A percentile compares a stretch with the other conserved stretches of the same genome.
Conservation (phyloP, 305 asterid genomes). For the Ilex paraguariensis region DNA sequence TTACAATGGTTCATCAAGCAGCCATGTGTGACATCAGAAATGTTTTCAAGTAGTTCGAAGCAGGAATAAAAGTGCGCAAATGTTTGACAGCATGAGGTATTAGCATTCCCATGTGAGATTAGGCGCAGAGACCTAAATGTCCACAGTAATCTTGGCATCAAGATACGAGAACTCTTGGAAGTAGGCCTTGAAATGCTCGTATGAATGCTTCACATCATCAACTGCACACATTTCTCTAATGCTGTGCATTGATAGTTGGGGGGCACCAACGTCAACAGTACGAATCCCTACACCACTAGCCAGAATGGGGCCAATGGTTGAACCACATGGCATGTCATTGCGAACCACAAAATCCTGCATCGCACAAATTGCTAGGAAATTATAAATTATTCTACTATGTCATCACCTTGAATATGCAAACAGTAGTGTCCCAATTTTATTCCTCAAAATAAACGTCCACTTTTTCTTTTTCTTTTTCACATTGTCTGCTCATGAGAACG, state of each 20-base stretch:
- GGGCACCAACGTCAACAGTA: conserved; percentile 88
- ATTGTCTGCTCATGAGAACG: too few relatives aligned
- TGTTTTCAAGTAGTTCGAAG: too few relatives aligned
- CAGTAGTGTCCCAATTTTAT: too few relatives aligned
- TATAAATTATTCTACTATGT: too few relatives aligned
- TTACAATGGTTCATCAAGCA: too few relatives aligned
- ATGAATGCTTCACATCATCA: conserved; percentile 79
- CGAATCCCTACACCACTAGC: conserved; percentile 93
- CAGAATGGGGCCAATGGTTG: conserved; percentile 93
- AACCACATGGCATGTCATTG: conserved; percentile 87
- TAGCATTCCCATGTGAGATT: neutral
- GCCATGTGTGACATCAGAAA: too few relatives aligned
- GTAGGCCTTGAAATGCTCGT: conserved; percentile 77
- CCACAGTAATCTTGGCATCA: conserved; percentile 63
- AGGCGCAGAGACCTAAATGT: conserved; percentile 21
- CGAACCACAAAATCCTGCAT: conserved; percentile 91
- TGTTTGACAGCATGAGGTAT: too few relatives aligned
- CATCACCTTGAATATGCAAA: too few relatives aligned
- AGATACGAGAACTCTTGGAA: conserved; percentile 62
- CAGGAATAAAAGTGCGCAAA: too few relatives aligned
- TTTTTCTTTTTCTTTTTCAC: too few relatives aligned
- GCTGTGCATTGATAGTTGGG: conserved; percentile 96
- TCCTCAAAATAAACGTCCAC: too few relatives aligned
- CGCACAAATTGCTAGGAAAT: too few relatives aligned
- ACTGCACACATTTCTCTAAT: conserved; percentile 93